Base-by-base conservation (phyloP, 129 eudicot species). In the Flaveria brownii region DNA sequence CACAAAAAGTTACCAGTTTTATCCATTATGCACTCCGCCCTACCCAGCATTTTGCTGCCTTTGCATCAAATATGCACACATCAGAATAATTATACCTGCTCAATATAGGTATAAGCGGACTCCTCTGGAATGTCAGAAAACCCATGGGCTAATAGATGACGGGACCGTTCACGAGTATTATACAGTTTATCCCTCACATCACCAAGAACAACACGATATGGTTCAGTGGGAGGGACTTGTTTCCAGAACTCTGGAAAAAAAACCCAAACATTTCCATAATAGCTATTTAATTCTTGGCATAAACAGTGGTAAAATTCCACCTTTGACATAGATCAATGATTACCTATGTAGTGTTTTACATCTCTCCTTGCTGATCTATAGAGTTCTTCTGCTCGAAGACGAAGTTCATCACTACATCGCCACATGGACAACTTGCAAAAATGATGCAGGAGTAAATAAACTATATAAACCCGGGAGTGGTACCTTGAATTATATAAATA, bases 391-490 rank as follows among this genome's bases (percentile, higher is more conserved):
- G 97, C 90, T 51, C 92, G 88, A 46, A 73, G 72, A 57, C 96
- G 97, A 69, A 91, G 97, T 81, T 91, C 99, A 50, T 89, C 96
- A 62, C 69, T 94, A 87, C 96, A 94, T 70, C 99, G 93, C 93
- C 96, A 94, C 99, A 94, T 94, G 71, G 99, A 94, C 77, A 94
- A 30, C 99, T 94, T 79, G 59, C 66, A 71, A 79, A 39, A 71
- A 28, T n/a, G 28, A 78, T 23, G 50, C 7, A 3, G 28, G 46
- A 84, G 71, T 80, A 33, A 82, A 77, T 66, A 69, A 20, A 76
- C 25, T 14, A 69, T 28, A 75, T 75, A 46, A 61, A 63, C 3
- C 12, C 20, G 36, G 16, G 50, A 73, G 33, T n/a, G 47, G 5
- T 17, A n/a, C 52, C 36, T 14, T 18, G 12, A 6, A 22, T 16